Conservation (phyloP, 768 basidiomycete species). For the Collybiopsis luxurians region DNA sequence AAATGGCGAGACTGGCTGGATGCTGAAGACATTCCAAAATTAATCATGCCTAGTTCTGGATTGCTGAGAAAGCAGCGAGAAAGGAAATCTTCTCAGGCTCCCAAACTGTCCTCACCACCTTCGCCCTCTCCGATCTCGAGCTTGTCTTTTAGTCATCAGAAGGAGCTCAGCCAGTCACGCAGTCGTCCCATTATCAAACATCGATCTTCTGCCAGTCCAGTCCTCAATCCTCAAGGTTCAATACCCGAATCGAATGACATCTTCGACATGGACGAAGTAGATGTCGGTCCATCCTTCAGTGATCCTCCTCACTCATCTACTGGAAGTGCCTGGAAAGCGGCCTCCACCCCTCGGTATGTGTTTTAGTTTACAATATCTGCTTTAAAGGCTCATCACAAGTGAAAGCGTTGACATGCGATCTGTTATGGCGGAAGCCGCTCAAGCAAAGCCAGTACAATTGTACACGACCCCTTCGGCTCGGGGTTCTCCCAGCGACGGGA, state of each 20-base stretch:
- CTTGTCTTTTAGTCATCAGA: not conserved
- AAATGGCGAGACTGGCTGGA: conserved; percentile 70
- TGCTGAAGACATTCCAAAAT: conserved; percentile 62
- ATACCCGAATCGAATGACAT: conserved; percentile 49
- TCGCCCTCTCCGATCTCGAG: not conserved
- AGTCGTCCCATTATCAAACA: not conserved
- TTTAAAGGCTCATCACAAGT: conserved; percentile 11
- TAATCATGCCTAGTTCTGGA: conserved; percentile 37
- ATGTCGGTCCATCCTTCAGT: conserved; percentile 24
- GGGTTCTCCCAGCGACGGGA: conserved; percentile 8
- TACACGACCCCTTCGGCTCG: not conserved
- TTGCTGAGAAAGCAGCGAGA: conserved; percentile 16
- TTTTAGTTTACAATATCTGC: conserved; percentile 6
- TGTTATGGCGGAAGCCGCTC: conserved; percentile 79
- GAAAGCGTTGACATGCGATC: conserved; percentile 77
- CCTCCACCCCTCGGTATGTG: conserved; percentile 50
- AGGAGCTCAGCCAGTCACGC: not conserved
- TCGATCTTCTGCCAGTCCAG: not conserved
- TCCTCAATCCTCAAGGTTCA: conserved; percentile 10
- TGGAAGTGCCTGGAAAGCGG: conserved; percentile 46
- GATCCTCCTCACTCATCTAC: conserved; percentile 11
- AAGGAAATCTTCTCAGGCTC: conserved; percentile 17
- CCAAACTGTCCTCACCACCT: conserved; percentile 29
- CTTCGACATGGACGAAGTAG: conserved; percentile 81
- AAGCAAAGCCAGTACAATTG: conserved; percentile 11